phyloP scores from a whole-genome alignment of 768 basidiomycete species.

The Strobilomyces confusus region DNA sequence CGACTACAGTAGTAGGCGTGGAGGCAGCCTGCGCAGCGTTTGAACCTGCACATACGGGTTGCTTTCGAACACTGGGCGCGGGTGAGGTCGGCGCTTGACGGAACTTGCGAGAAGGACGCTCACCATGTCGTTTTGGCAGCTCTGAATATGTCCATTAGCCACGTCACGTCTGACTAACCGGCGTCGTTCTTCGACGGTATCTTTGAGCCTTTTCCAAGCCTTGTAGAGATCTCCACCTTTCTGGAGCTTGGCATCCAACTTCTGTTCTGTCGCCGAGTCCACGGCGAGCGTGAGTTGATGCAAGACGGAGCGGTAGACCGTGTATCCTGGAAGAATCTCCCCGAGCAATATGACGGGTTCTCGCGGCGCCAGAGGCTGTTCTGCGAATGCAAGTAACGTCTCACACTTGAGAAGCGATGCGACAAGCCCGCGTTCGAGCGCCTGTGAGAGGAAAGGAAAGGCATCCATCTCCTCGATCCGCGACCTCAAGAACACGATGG shows the following conservation, averaged over 20 bases:
- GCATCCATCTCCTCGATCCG: conserved; percentile 26
- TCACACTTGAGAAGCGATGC: conserved; percentile 25
- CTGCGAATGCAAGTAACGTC: conserved; percentile 14
- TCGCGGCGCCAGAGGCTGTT: conserved; percentile 7
- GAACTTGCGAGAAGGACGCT: not conserved
- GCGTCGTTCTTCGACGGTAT: conserved; percentile 17
- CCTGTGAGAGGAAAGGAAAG: conserved; percentile 24
- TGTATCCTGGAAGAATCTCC: conserved; percentile 21
- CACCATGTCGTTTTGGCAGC: conserved; percentile 26
- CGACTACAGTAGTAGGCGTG: conserved; percentile 29
- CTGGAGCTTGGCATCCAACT: conserved; percentile 11
- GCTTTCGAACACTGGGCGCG: conserved; percentile 21
- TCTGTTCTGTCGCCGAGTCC: conserved; percentile 3
- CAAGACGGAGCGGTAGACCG: conserved; percentile 25
- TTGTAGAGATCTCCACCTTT: conserved; percentile 16
- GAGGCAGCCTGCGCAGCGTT: conserved; percentile 25
- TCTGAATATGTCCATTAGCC: conserved; percentile 20
- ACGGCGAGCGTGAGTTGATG: conserved; percentile 9
- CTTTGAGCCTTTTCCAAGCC: conserved; percentile 22
- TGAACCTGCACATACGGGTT: conserved; percentile 15
- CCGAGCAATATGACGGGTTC: conserved; percentile 12
- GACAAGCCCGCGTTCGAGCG: conserved; percentile 19
- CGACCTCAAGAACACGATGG: conserved; percentile 12
- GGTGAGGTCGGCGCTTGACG: not conserved
- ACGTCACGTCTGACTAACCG: conserved; percentile 15